phyloP scores from a whole-genome alignment of 1,284 basidiomycete genomes.

The Mycosarcoma maydis region DNA sequence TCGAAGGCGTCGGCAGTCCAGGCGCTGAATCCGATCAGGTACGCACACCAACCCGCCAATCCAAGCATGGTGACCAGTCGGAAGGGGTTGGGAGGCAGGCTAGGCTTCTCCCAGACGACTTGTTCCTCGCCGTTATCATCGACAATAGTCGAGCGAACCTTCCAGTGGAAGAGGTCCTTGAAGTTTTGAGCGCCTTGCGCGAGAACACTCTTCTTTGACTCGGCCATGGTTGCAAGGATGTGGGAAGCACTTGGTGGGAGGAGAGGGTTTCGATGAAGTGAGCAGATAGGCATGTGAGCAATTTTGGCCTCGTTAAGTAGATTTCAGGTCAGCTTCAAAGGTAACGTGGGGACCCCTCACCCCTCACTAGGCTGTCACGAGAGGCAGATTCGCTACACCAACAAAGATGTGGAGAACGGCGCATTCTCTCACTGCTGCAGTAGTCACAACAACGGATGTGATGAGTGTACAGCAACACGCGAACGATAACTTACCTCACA shows the following conservation, averaged over 20 bases:
- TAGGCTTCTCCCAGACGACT: slow-evolving; percentile 29
- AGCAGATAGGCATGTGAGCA: neutral
- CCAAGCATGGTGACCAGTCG: slow-evolving; percentile 28
- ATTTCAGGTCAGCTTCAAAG: no score
- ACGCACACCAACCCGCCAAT: slow-evolving; percentile 41
- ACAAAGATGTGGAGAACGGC: no score
- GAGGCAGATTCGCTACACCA: no score
- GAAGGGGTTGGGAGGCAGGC: slow-evolving; percentile 37
- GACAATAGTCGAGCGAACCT: slow-evolving; percentile 29
- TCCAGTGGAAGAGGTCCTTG: slow-evolving; percentile 48
- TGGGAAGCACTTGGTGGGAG: no score
- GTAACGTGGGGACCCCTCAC: no score
- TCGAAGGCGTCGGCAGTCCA: slow-evolving; percentile 50
- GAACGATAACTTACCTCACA: no score
- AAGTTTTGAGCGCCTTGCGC: slow-evolving; percentile 38
- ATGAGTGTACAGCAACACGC: no score
- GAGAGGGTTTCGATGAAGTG: neutral
- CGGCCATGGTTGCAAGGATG: no score
- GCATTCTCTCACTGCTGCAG: neutral
- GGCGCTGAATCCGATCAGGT: slow-evolving; percentile 44
- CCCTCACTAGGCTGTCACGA: no score
- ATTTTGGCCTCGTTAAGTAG: no score
- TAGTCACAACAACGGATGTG: no score
- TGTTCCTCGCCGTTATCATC: slow-evolving; percentile 44
- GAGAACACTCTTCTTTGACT: slow-evolving; percentile 28